Base-by-base conservation (phyloP, 2,329 filamentous ascomycete species). In the Xylariaceae sp. region DNA sequence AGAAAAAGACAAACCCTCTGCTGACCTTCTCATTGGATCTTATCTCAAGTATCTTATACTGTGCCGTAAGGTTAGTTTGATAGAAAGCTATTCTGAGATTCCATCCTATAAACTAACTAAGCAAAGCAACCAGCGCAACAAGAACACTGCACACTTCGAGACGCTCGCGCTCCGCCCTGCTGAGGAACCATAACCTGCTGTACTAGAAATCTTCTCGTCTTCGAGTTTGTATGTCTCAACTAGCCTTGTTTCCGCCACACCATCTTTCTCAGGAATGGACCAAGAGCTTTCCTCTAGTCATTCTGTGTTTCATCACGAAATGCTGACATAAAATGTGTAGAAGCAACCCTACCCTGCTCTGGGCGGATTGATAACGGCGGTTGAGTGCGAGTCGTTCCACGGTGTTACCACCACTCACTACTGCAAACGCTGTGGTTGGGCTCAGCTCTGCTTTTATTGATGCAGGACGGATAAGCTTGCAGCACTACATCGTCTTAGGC, bases 401-500 rank as follows among this genome's bases (percentile, higher is more conserved):
- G n/a, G 11, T 23, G 13, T 46, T 29, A 16, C 44, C 32, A 47
- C 40, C n/a, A n/a, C n/a, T 30, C 27, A 30, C 13, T 7, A 30
- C 8, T 30, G 27, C 27, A 7, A 30, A 42, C 42, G 27, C 39
- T 27, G 6, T 44, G 29, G 16, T 48, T 35, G 44, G 52, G 41
- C 29, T 37, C 27, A 13, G 37, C 45, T 45, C 36, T 53, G 24
- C 42, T 36, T 52, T 41, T 52, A 54, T 57, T 57, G 49, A 48
- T 57, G 57, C 57, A 57, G 53, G 57, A 57, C 54, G 49, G 50
- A 55, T 54, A 29, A 51, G 45, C 29, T 46, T 49, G 50, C 50
- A 55, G 55, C 47, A 37, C 47, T 35, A 30, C 37, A 26, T 50
- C 36, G 8, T 45, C 32, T 37, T 27, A n/a, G 44, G 39, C 53